These are phyloP conservation scores for Panicum hallii DNA, from an alignment of 202 grass and related monocot genomes.

Conservation along the genomic window DNA sequence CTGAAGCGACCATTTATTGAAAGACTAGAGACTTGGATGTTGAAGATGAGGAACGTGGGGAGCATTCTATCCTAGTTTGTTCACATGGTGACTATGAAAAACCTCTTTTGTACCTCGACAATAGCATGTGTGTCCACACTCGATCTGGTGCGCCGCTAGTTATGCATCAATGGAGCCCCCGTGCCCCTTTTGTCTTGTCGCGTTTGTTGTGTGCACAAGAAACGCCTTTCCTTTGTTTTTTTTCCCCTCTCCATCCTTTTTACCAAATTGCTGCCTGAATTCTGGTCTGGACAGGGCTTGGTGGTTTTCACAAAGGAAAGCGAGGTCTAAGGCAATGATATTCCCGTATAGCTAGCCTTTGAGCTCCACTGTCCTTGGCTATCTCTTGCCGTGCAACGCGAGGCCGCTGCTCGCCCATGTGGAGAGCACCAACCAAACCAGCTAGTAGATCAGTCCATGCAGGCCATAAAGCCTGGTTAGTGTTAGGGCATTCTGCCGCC, in stretches of 20 bases:
- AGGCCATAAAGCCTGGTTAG: constrained; percentile 60
- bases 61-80: constrained; percentile 33
- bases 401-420: constrained; percentile 49
- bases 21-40: neutral
- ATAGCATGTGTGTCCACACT: constrained; percentile 37
- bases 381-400: constrained; percentile 44
- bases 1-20: neutral
- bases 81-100: constrained; percentile 30
- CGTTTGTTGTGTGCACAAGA: constrained; percentile 34
- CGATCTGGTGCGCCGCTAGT: constrained; percentile 24
- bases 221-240: neutral
- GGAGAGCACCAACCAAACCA: constrained; percentile 58
- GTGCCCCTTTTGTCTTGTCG: constrained; percentile 36
- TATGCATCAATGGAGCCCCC: constrained; percentile 17
- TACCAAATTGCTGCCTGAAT: neutral
- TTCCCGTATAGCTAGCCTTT: constrained; percentile 65
- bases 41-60: constrained; percentile 15
- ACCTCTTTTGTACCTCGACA: neutral
- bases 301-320: constrained; percentile 63
- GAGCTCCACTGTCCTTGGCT: constrained; percentile 48
- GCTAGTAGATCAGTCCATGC: constrained; percentile 47
- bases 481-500: constrained; percentile 52
- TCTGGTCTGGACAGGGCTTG: constrained; percentile 55
- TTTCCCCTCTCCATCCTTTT: constrained; percentile 25
- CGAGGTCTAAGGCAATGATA: constrained; percentile 64